A percentile compares a stretch with the other conserved stretches of the same genome.
Conservation (phyloP, 345 rosid species). For the Murraya paniculata region DNA sequence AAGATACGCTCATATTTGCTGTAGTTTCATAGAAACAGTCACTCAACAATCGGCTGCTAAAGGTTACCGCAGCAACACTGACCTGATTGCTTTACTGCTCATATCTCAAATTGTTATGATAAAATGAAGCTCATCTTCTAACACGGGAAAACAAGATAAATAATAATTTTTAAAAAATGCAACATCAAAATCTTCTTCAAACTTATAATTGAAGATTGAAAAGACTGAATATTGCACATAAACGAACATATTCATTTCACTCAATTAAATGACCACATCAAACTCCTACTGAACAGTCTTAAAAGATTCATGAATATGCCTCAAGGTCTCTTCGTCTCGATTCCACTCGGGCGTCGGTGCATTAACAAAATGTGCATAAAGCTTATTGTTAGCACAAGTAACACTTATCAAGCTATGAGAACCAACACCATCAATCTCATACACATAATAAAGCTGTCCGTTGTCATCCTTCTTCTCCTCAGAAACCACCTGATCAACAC, state of each 20-base stretch:
- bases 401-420: slow-evolving; percentile 75
- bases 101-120: neutral
- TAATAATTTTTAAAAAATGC: too few relatives aligned
- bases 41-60: too few relatives aligned
- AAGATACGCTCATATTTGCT: neutral
- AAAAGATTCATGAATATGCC: slow-evolving; percentile 83
- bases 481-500: slow-evolving; percentile 62
- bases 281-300: slow-evolving; percentile 49
- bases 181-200: slow-evolving; percentile 1
- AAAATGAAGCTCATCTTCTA: neutral
- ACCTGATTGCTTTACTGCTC: neutral
- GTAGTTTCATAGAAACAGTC: too few relatives aligned
- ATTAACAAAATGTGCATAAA: slow-evolving; percentile 88
- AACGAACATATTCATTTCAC: neutral
- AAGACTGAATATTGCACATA: neutral
- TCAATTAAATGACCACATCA: neutral
- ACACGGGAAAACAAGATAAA: neutral
- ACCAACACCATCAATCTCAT: slow-evolving; percentile 74
- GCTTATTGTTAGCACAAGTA: slow-evolving; percentile 84
- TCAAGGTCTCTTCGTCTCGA: slow-evolving; percentile 64
- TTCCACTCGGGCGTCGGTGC: slow-evolving; percentile 87
- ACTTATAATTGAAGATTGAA: neutral
- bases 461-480: slow-evolving; percentile 61
- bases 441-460: slow-evolving; percentile 74
- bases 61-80: neutral